phyloP scores from a whole-genome alignment of 352 stramenopile species.

The Phytophthora kernoviae region DNA sequence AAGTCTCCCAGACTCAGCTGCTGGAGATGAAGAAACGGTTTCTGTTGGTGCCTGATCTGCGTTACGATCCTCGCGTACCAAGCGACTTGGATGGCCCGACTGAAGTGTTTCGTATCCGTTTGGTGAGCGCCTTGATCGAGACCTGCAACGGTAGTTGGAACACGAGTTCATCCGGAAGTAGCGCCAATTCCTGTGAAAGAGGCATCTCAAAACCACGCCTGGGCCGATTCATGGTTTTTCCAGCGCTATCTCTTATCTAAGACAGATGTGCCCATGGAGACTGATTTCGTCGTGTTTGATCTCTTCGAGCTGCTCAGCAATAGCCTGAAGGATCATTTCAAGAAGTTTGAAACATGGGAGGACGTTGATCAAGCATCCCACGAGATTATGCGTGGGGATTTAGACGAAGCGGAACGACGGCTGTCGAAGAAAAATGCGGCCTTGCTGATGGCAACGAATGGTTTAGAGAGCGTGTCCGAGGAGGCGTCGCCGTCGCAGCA shows the following conservation, averaged over 20 bases:
- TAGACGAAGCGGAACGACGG: constrained; percentile 71
- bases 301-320: constrained; percentile 67
- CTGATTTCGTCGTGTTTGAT: constrained; percentile 91
- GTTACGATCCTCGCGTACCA: constrained; percentile 88
- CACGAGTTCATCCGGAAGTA: constrained; percentile 5
- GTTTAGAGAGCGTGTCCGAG: constrained; percentile 35
- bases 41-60: constrained; percentile 75
- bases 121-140: constrained; percentile 94
- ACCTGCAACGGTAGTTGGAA: constrained; percentile 58
- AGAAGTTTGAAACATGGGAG: constrained; percentile 77
- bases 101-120: constrained; percentile 93
- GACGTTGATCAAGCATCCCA: constrained; percentile 67
- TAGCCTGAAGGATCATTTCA: constrained; percentile 72
- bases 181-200: constrained; percentile 68
- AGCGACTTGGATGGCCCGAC: constrained; percentile 90
- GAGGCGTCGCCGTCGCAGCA: constrained; percentile 41
- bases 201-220: constrained; percentile 87
- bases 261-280: constrained; percentile 93
- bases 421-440: constrained; percentile 66
- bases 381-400: constrained; percentile 59
- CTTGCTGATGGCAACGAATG: constrained; percentile 36
- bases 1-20: constrained; percentile 36
- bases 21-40: constrained; percentile 70
- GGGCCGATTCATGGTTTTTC: constrained; percentile 92
- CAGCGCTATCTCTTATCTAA: constrained; percentile 98